phyloP scores from a whole-genome alignment of 768 basidiomycete species.

The Phaffia tasmanica region DNA sequence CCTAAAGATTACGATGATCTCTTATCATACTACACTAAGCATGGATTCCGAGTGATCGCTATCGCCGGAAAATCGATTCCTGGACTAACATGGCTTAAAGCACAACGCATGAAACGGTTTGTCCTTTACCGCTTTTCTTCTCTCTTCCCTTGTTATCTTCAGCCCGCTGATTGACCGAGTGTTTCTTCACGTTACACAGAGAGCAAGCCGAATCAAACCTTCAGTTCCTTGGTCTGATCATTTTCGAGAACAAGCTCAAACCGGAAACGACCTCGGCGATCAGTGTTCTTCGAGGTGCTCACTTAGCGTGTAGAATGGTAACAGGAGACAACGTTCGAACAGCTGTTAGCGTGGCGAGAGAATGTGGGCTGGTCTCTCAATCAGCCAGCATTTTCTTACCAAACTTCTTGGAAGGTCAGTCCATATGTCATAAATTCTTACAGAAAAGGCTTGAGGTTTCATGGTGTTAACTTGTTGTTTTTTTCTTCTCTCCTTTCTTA shows the following conservation, averaged over 20 bases:
- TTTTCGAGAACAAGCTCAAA: constrained; percentile 97
- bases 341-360: constrained; percentile 89
- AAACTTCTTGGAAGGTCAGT: constrained; percentile 57
- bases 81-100: constrained; percentile 88
- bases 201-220: constrained; percentile 88
- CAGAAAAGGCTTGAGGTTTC: background rate
- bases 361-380: constrained; percentile 78
- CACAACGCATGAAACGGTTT: constrained; percentile 88
- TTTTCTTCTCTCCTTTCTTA: background rate
- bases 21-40: constrained; percentile 88
- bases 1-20: constrained; percentile 94
- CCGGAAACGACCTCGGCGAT: constrained; percentile 83
- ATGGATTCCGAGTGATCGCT: constrained; percentile 94
- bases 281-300: constrained; percentile 72
- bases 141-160: background rate
- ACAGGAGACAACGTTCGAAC: constrained; percentile 96
- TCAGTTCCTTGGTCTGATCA: constrained; percentile 84
- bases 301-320: constrained; percentile 92
- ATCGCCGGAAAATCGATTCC: constrained; percentile 94
- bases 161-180: background rate
- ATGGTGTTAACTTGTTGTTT: constrained; percentile 32
- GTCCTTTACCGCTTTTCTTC: constrained; percentile 27
- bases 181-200: constrained; percentile 40
- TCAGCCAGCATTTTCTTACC: constrained; percentile 83
- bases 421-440: background rate